A percentile compares a stretch with the other conserved stretches of the same genome.
Conservation (phyloP, 331 rosid species). For the Quercus tomentella region DNA sequence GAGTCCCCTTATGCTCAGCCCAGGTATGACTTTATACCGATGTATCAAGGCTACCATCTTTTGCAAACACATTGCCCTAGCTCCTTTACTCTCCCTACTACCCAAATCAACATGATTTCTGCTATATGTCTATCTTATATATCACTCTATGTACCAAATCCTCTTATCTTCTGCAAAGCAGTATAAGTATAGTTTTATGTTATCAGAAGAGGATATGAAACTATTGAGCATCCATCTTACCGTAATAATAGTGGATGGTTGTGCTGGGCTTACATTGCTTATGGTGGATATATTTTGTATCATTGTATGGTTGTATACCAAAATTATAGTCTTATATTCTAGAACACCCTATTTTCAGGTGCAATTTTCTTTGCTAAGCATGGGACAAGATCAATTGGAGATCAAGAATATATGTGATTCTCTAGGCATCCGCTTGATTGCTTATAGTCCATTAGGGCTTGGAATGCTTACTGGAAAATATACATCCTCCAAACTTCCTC, state of each 20-base stretch:
- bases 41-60: neutral
- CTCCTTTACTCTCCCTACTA: neutral
- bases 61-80: neutral
- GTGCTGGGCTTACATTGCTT: neutral
- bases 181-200: neutral
- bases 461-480: slow-evolving; percentile 99
- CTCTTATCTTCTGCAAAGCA: neutral
- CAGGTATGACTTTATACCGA: slow-evolving; percentile 44
- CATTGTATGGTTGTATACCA: neutral
- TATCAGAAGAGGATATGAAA: neutral
- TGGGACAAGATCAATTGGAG: slow-evolving; percentile 81
- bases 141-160: neutral
- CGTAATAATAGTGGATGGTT: neutral
- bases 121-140: neutral
- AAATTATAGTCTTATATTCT: neutral
- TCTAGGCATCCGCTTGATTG: slow-evolving; percentile 77
- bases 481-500: slow-evolving; percentile 68
- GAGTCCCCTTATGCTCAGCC: slow-evolving; percentile 85
- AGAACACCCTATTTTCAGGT: slow-evolving; percentile 40
- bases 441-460: slow-evolving; percentile 96
- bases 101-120: neutral
- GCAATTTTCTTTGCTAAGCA: slow-evolving; percentile 88
- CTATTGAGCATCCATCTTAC: neutral
- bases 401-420: slow-evolving; percentile 76
- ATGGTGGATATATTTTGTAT: neutral